Base-by-base conservation (phyloP, 2,329 filamentous ascomycete genomes). In the Scedosporium apiospermum region DNA sequence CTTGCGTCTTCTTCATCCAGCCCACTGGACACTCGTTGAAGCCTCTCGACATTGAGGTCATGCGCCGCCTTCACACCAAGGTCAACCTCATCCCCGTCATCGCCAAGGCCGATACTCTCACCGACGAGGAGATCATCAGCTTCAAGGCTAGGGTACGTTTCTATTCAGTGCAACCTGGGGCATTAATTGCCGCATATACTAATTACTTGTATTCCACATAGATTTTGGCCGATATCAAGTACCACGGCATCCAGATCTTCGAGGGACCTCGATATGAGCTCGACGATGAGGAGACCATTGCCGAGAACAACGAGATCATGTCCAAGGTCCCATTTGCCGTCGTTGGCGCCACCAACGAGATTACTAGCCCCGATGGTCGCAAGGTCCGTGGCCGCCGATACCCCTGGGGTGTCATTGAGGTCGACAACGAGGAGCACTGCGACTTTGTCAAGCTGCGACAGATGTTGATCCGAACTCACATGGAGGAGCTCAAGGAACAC, bases 401-500 rank as follows among this genome's bases (percentile, higher is more conserved):
- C 80, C 95, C 95, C 16, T 99, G 95, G 95, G 95, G 95, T 80
- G 87, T 95, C 71, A 97, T 99, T 68, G 95, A 99, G 80, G 95
- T 99, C 67, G 95, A 99, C 80, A 99, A 99, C 76, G 95, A 99
- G 84, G 95, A 99, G 78, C 95, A 99, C 83, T 99, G 95, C 74
- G 95, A 99, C 80, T 99, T 99, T 69, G 95, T 98, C 79, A 99
- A 99, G 87, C 88, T 99, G 65, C 92, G 95, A 77, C 95, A 99
- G 80, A 99, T 99, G 95, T 87, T 99, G 69, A 98, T 99, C 81
- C 90, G 95, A 76, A 99, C 95, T 63, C 95, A 99, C 85, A 99
- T 99, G 95, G 95, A 99, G 77, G 95, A 99, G 81, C 91, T 99
- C 82, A 99, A 99, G 88, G 95, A 99, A 83, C 91, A 99, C 83